phyloP scores from a whole-genome alignment of 768 basidiomycete species.

The Ramaria rubella region DNA sequence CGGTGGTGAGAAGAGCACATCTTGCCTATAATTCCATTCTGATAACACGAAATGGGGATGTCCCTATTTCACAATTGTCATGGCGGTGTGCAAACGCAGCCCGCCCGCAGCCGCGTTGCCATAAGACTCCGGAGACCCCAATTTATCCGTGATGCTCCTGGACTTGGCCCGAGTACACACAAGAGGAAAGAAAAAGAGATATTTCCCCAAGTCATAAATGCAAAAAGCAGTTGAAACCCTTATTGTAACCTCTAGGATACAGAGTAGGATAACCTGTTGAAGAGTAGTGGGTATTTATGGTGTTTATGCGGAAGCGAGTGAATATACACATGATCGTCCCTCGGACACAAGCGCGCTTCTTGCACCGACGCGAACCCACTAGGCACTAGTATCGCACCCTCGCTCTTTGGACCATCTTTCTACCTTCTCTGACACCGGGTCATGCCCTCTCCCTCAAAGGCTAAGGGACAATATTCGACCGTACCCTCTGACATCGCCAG shows the following conservation, averaged over 20 bases:
- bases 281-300: no score
- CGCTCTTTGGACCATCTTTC: not conserved
- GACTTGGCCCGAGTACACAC: not conserved
- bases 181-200: not conserved
- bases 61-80: not conserved
- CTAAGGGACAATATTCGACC: constrained; percentile 2
- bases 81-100: not conserved
- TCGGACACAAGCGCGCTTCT: not conserved
- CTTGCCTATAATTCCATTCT: no score
- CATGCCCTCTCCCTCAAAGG: constrained; percentile 4
- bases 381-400: not conserved
- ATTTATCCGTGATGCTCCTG: not conserved
- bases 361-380: no score
- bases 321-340: no score
- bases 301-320: no score
- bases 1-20: no score
- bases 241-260: no score
- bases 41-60: not conserved
- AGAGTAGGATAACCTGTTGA: no score
- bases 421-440: not conserved
- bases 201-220: no score
- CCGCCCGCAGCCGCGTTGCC: not conserved
- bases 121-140: not conserved
- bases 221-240: no score
- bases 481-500: constrained; percentile 2